These are phyloP conservation scores for Cryptococcus wingfieldii DNA, from an alignment of 1,284 basidiomycete species.

Conservation along the genomic window DNA sequence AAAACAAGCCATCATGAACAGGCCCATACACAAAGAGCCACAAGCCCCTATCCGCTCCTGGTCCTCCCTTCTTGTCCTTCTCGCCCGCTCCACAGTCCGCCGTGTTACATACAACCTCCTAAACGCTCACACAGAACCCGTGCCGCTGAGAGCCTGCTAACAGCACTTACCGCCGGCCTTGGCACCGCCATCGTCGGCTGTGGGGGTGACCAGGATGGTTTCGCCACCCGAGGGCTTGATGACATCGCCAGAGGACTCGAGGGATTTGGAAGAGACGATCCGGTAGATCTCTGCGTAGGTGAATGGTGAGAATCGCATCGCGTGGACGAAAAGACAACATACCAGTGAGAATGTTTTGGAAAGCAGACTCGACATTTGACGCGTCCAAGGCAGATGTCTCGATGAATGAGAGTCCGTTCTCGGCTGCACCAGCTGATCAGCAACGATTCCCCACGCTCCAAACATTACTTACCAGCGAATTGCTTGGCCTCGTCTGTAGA, in stretches of 20 bases:
- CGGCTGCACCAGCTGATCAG: conserved; percentile 49
- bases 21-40: background rate
- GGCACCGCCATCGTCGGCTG: conserved; percentile 48
- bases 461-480: conserved; percentile 64
- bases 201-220: conserved; percentile 69
- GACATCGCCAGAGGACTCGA: conserved; percentile 71
- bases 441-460: background rate
- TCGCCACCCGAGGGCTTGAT: conserved; percentile 67
- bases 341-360: conserved; percentile 97
- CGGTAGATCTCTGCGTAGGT: conserved; percentile 78
- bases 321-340: conserved; percentile 31
- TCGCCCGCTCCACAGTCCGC: background rate
- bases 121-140: background rate
- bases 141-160: conserved; percentile 15
- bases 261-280: conserved; percentile 82
- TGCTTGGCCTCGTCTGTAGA: conserved; percentile 87
- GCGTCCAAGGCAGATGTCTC: conserved; percentile 99
- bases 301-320: background rate
- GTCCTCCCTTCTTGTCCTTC: background rate
- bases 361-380: conserved; percentile 93
- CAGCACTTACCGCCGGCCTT: conserved; percentile 49
- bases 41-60: background rate
- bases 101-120: conserved; percentile 6
- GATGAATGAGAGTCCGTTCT: conserved; percentile 89
- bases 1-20: background rate